Base-by-base conservation (phyloP, 2,329 filamentous ascomycete species). In the Shiraia sp. region DNA sequence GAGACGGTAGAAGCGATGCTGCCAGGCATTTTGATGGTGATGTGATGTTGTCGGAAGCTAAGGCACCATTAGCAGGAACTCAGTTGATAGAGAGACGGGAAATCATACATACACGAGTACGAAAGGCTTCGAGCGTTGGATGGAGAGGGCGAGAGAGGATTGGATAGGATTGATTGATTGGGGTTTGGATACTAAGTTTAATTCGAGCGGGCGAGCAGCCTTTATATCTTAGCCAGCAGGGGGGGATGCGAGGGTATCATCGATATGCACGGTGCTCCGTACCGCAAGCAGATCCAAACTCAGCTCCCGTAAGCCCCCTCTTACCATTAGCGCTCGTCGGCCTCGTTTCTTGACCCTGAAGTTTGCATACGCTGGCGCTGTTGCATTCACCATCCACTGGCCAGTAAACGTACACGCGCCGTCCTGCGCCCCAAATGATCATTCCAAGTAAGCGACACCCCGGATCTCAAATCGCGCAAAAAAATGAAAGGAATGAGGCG, bases 1-100 rank as follows among this genome's bases (percentile, higher is more conserved):
- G 58, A 51, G 49, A 69, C 51, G 28, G 60, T 63, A 12, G 63
- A 68, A 30, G 64, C 56, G 44, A 63, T 53, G 52, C 50, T 57
- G 46, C 53, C 56, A 53, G 63, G 64, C 65, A 69, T 69, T 22
- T 35, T 64, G 53, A 41, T 23, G 34, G 27, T 32, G 15, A 27
- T 39, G 17, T 33, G 28, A 25, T 17, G 10, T 28, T 31, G 16
- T 19, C 7, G 14, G 22, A 13, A 14, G 16, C 19, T 22, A 22
- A 8, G 19, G 19, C 19, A 22, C 8, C 4, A 22, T 15, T 23
- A 13, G 7, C 17, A 23, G 10, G 13, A 24, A 3, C n/a, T 31
- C 10, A 15, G 19, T 10, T 29, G 10, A 16, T 9, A 17, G 7
- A 17, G 6, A 7, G 10, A 16, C 5, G 16, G 22, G 19, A 12